A percentile compares a stretch with the other conserved stretches of the same genome.
Evolutionary conservation across 495 filamentous ascomycete genomes (phyloP).

Genomic region (Neurospora pannonica): DNA sequence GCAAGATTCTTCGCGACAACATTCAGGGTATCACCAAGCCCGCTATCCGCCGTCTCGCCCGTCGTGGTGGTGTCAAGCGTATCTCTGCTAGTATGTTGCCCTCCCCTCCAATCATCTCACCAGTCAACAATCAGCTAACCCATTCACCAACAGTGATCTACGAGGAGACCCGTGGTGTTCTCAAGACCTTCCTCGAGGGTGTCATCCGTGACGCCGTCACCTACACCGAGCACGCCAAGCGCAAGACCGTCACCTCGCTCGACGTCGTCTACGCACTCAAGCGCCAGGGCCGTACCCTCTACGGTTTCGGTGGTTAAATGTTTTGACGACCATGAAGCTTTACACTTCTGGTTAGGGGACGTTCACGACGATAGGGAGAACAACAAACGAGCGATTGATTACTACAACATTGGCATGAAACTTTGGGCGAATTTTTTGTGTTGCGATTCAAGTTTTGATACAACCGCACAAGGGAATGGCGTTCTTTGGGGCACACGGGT

Average conservation of each 20-base stretch:
- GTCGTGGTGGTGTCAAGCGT: conserved; percentile 99
- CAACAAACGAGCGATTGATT: neutral
- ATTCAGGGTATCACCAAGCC: conserved; percentile 99
- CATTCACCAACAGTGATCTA: conserved; percentile 64
- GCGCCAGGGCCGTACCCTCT: conserved; percentile 90
- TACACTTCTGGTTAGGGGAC: neutral
- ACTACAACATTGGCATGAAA: neutral
- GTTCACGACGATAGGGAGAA: neutral
- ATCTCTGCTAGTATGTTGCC: conserved; percentile 72
- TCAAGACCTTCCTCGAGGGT: conserved; percentile 99
- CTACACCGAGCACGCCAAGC: conserved; percentile 95
- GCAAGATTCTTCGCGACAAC: conserved; percentile 99
- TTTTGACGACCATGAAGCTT: neutral
- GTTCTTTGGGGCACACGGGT: neutral
- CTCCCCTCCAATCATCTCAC: conserved; percentile 33
- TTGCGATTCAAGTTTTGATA: neutral
- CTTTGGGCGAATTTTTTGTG: neutral
- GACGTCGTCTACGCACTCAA: conserved; percentile 95
- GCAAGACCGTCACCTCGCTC: conserved; percentile 92
- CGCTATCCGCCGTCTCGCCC: conserved; percentile 98
- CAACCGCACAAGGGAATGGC: neutral
- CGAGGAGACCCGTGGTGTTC: conserved; percentile 98
- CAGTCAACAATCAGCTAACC: conserved; percentile 57
- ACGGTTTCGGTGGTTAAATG: conserved; percentile 92
- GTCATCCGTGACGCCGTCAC: conserved; percentile 98